These are phyloP conservation scores for Hemileia vastatrix DNA, from an alignment of 1,284 basidiomycete species.

Conservation along the genomic window DNA sequence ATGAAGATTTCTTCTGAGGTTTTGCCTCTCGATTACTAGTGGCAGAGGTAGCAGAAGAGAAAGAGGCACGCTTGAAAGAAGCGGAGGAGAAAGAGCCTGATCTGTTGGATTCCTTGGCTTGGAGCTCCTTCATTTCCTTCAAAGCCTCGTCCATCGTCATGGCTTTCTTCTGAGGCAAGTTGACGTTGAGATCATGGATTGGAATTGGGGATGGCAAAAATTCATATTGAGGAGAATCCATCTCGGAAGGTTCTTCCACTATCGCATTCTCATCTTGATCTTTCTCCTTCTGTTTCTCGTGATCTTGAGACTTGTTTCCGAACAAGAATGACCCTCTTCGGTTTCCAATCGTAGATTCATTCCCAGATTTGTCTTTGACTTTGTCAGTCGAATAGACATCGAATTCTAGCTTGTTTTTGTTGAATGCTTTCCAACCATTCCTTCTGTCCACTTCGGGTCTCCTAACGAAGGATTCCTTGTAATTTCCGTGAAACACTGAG, in stretches of 20 bases:
- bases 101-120: not conserved
- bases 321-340: too few relatives aligned
- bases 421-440: too few relatives aligned
- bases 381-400: too few relatives aligned
- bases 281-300: not conserved
- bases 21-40: not conserved
- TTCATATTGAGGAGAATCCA: not conserved
- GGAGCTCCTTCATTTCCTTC: conserved; percentile 27
- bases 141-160: conserved; percentile 33
- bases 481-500: too few relatives aligned
- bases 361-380: too few relatives aligned
- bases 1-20: not conserved
- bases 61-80: not conserved
- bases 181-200: not conserved
- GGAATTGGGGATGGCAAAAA: not conserved
- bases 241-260: not conserved
- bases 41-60: not conserved
- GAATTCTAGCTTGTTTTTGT: too few relatives aligned
- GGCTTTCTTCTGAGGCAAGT: conserved; percentile 1
- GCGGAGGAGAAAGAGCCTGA: too few relatives aligned
- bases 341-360: too few relatives aligned
- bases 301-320: not conserved
- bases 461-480: too few relatives aligned
- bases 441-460: too few relatives aligned
- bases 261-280: not conserved